Percentiles rank a stretch among this genome's conserved stretches.
Conservation (phyloP, 2,329 filamentous ascomycete genomes). For the Diaporthe humulicola region DNA sequence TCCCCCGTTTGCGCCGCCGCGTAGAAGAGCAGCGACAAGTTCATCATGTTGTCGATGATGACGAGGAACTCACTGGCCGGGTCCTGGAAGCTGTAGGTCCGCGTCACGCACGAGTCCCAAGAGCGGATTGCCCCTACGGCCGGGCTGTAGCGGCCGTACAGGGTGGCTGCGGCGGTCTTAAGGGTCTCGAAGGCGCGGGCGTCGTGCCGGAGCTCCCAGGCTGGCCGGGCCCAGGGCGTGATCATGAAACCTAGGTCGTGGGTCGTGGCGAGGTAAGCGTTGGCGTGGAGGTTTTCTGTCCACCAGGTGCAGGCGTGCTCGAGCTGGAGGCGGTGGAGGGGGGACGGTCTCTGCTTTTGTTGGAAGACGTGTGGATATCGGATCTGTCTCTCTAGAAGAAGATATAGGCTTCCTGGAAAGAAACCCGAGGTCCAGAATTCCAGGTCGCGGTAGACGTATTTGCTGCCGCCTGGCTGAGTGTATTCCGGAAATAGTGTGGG, state of each 20-base stretch:
- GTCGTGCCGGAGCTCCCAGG: conserved; percentile 56
- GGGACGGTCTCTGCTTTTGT: conserved; percentile 41
- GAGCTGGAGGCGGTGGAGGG: conserved; percentile 43
- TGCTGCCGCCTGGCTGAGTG: conserved; percentile 51
- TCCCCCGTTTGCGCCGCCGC: conserved; percentile 50
- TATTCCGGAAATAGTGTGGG: conserved; percentile 46
- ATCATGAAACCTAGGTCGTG: conserved; percentile 62
- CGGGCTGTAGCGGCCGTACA: conserved; percentile 53
- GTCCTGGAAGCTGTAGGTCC: conserved; percentile 53
- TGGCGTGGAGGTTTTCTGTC: conserved; percentile 53
- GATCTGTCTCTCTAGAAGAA: conserved; percentile 53
- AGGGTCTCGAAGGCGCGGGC: conserved; percentile 51
- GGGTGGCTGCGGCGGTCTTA: conserved; percentile 37
- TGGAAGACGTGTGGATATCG: conserved; percentile 38
- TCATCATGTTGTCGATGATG: conserved; percentile 58
- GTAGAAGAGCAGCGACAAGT: conserved; percentile 59
- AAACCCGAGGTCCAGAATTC: conserved; percentile 64
- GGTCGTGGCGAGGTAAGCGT: conserved; percentile 51
- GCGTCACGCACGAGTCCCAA: conserved; percentile 59
- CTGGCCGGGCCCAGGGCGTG: conserved; percentile 52
- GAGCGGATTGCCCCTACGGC: conserved; percentile 53
- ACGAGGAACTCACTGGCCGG: conserved; percentile 53
- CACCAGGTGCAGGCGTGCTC: conserved; percentile 56
- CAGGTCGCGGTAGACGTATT: conserved; percentile 55
- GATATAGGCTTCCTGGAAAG: conserved; percentile 60